Evolutionary conservation across 495 filamentous ascomycete genomes (phyloP), one percentile per base, ranked within the genome.

Genomic region (Penicillium lividum): DNA sequence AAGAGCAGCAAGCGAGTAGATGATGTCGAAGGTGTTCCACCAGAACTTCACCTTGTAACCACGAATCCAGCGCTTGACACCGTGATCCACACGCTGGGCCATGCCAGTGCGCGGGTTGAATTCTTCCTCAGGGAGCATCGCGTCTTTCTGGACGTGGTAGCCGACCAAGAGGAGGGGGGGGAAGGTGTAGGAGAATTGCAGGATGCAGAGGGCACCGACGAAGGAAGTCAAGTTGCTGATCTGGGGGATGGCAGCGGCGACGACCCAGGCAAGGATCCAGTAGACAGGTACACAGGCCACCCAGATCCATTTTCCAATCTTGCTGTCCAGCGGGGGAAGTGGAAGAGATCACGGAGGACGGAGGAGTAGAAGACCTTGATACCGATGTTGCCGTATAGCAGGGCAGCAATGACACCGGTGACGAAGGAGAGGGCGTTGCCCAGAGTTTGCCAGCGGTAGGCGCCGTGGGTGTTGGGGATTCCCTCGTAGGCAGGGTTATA

Each of bases 311-410:
- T 84, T 85, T 7, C 83, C 84, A 1, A 38, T 53, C 43, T 59
- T 72, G 43, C 64, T 74, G 7, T 76, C 77, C 40, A 85, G 69
- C 1, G 75, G 69, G 0, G 84, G 30, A 74, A 69, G 34, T 73
- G 64, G 53, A 86, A 72, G 28, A 84, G 47, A 50, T 84, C 80
- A 46, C 80, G 74, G 50, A 81, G 61, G 33, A 86, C 74, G 50
- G 84, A 80, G 49, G 78, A 69, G 64, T 86, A 87, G 43, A 85
- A 68, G 36, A 86, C 80, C 60, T 86, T 87, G 62, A 87, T 77
- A 29, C 84, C 84, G 59, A 86, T 85, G 57, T 87, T 87, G 53
- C 82, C 64, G 25, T 67, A 87, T 7, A 87, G 74, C 0, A 73
- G 72, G 9, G 81, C 82, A 2, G 82, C 82, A 58, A 87, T 84